phyloP scores from a whole-genome alignment of 768 basidiomycete species.

The Russula sp. region DNA sequence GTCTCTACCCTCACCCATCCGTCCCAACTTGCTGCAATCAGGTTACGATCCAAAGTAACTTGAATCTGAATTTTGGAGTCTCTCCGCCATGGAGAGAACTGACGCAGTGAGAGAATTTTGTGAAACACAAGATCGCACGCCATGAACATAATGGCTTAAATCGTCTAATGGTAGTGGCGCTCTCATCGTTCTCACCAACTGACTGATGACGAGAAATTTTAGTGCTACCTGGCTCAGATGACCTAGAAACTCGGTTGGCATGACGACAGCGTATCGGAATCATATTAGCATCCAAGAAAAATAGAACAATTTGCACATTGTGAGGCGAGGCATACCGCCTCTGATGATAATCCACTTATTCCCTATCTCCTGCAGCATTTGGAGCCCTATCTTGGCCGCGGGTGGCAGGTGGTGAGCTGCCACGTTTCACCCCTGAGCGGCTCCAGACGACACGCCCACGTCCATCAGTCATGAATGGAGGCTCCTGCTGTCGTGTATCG shows the following conservation, averaged over 20 bases:
- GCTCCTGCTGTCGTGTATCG: slow-evolving; percentile 21
- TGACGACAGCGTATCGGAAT: neutral
- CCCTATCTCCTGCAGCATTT: slow-evolving; percentile 1
- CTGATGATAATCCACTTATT: neutral
- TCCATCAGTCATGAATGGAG: slow-evolving; percentile 33
- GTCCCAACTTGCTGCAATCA: too few species aligned
- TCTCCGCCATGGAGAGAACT: too few species aligned
- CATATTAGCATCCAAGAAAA: neutral
- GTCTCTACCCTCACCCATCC: too few species aligned
- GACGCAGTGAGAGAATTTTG: too few species aligned
- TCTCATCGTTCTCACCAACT: too few species aligned
- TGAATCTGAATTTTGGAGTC: too few species aligned
- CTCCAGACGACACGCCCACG: slow-evolving; percentile 36
- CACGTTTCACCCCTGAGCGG: slow-evolving; percentile 21
- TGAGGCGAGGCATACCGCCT: neutral
- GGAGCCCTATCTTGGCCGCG: slow-evolving; percentile 2
- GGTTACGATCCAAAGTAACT: too few species aligned
- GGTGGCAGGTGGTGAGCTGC: neutral
- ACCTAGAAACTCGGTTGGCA: slow-evolving; percentile 1
- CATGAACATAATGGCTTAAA: too few species aligned
- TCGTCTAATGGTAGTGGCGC: too few species aligned
- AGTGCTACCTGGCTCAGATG: neutral
- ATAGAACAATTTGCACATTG: neutral
- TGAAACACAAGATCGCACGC: too few species aligned
- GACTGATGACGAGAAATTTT: neutral